Percentiles rank a stretch among this genome's conserved stretches.
phyloP scores from a whole-genome alignment of 108 stramenopile species.

The Discostella stelligeroides region DNA sequence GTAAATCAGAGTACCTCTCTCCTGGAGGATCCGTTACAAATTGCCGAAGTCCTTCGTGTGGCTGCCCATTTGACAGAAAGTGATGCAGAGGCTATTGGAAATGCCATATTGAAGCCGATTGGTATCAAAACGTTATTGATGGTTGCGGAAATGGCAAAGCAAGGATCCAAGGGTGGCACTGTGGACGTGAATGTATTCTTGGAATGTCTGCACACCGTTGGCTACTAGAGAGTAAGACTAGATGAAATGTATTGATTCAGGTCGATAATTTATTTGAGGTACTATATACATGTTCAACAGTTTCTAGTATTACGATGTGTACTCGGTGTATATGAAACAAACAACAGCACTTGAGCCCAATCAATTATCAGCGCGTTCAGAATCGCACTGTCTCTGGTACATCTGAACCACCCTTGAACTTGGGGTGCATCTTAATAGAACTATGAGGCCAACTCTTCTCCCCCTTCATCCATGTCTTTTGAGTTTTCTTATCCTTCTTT shows the following conservation, averaged over 20 bases:
- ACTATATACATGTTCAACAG: no score
- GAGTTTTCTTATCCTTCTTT: constrained; percentile 20
- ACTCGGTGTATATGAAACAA: not conserved
- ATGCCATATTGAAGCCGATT: constrained; percentile 91
- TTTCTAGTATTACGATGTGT: not conserved
- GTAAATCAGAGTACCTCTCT: constrained; percentile 83
- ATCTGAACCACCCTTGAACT: constrained; percentile 7
- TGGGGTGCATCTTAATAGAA: constrained; percentile 45
- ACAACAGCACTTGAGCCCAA: not conserved
- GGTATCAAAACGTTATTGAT: constrained; percentile 97
- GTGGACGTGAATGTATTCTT: constrained; percentile 92
- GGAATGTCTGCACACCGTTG: constrained; percentile 96
- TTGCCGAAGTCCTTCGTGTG: constrained; percentile 85
- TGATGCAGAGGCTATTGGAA: constrained; percentile 86
- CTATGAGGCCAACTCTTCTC: constrained; percentile 50
- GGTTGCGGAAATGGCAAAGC: constrained; percentile 97
- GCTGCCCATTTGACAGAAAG: constrained; percentile 77
- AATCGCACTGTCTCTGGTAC: not conserved
- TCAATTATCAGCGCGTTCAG: no score
- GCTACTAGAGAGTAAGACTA: constrained; percentile 58
- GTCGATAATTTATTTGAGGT: not conserved
- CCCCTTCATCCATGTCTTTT: constrained; percentile 46
- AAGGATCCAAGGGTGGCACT: constrained; percentile 65
- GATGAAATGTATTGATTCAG: not conserved
- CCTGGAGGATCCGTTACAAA: constrained; percentile 82